These are phyloP conservation scores for Triadica sebifera DNA, from an alignment of 345 rosid species.

Conservation along the genomic window DNA sequence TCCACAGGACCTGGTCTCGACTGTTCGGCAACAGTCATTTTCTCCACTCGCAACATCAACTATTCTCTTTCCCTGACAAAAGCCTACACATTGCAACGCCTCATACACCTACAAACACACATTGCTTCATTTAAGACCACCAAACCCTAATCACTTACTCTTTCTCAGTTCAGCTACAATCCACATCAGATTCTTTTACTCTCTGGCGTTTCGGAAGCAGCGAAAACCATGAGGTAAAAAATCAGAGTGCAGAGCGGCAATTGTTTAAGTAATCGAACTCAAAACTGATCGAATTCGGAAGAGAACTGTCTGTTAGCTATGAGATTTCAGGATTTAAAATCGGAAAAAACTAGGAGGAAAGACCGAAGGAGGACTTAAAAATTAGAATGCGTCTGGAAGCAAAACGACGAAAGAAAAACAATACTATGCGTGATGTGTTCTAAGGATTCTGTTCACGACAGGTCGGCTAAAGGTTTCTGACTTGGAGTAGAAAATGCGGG, in stretches of 20 bases:
- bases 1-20: conserved; percentile 38
- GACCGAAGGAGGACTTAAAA: neutral
- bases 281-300: neutral
- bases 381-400: neutral
- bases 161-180: neutral
- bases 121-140: neutral
- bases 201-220: neutral
- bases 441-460: neutral
- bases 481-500: conserved; percentile 13
- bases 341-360: neutral
- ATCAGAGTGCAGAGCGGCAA: neutral
- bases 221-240: neutral
- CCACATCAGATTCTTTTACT: neutral
- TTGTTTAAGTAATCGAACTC: neutral
- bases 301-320: neutral
- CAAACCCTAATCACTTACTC: conserved; percentile 11
- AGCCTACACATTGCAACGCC: conserved; percentile 13
- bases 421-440: neutral
- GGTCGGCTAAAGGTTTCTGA: neutral
- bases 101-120: neutral
- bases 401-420: conserved; percentile 15
- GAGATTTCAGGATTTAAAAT: conserved; percentile 6
- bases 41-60: conserved; percentile 2
- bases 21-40: conserved; percentile 36
- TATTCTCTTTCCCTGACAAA: neutral